Base-by-base conservation (phyloP, 345 rosid species). In the Gossypium turneri region DNA sequence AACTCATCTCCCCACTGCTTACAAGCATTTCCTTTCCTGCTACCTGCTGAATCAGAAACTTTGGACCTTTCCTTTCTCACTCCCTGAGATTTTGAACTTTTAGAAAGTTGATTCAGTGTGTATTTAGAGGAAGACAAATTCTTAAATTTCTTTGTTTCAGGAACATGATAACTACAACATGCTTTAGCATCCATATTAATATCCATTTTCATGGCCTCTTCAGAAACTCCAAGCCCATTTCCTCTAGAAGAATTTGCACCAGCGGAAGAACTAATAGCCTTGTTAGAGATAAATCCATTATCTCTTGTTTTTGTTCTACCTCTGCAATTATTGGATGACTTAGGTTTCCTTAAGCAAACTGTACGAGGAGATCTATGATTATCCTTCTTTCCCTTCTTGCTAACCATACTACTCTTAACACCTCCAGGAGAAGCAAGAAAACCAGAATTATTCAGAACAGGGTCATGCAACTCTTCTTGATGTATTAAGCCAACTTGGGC, bases 381-480 rank as follows among this genome's bases (percentile, higher is more conserved):
- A 79, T 82, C 81, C 79, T 89, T 88, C 84, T 88, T 78, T 80
- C 79, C 92, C 65, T 59, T 85, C 82, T 74, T 71, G 77, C 74
- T 76, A 55, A 60, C 70, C 79, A 73, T 83, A 44, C 78, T 48
- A 19, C 55, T 56, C 20, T 67, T 75, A 75, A 79, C 84, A 80
- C 51, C 78, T 76, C 67, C 65, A 75, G 77, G 56, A 72, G 71
- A 57, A 67, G 78, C 59, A 72, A 51, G 71, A 73, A 60, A 74
- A 77, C 83, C 79, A 29, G 85, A 73, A 77, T 85, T 75, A 71
- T 77, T 82, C 80, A 78, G 83, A 85, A 53, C 77, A 70, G 72
- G 62, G 79, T 75, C 78, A 41, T 70, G 83, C 65, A 76, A 74
- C 73, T 75, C 82, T 77, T 78, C 92, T 82, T 70, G 81, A 64